Base-by-base conservation (phyloP, 176 grass and related monocot species). In the sorghum (Sorghum bicolor) region DNA sequence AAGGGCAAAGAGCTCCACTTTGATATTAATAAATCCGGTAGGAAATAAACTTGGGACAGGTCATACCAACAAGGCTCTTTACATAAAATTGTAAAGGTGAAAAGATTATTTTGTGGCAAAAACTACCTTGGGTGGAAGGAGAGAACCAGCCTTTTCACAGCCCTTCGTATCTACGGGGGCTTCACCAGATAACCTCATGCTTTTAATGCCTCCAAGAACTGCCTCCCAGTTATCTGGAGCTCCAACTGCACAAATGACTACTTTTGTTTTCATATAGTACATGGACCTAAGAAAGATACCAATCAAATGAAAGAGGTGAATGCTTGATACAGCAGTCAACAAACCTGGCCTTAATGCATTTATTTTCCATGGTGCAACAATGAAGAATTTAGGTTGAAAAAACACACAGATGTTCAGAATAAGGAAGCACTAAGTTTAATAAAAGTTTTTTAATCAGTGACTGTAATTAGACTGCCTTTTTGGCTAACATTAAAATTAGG, bases 161-260 rank as follows among this genome's bases (percentile, higher is more conserved):
- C 87, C 93, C 86, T 87, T 98, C 2, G 93, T 92, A 70, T 98
- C 96, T 62, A 96, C 93, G n/a, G 93, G 96, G 52, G 96, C 93
- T 79, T 92, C 50, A 29, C 85, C 91, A 67, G 91, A 91, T 60
- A 85, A 83, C 68, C 96, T 90, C 85, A 98, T 98, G 87, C 83
- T 90, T 87, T 85, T 95, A 77, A 98, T 98, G 47, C 96, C 96
- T 82, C 72, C 81, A 87, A 95, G 89, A 86, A 94, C 14, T 79
- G 78, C 65, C 84, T 90, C 87, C 93, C 96, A 96, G 69, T 95
- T 94, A 85, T 89, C 86, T 74, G 93, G 93, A 67, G 89, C 55
- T 25, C 31, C 81, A 47, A 43, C 91, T 94, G 78, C 85, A 83
- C 9, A 74, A 79, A 79, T 20, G 29, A 34, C 10, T 78, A 57